Conservation (phyloP, 140 eudicot species). For the Cichorium intybus region DNA sequence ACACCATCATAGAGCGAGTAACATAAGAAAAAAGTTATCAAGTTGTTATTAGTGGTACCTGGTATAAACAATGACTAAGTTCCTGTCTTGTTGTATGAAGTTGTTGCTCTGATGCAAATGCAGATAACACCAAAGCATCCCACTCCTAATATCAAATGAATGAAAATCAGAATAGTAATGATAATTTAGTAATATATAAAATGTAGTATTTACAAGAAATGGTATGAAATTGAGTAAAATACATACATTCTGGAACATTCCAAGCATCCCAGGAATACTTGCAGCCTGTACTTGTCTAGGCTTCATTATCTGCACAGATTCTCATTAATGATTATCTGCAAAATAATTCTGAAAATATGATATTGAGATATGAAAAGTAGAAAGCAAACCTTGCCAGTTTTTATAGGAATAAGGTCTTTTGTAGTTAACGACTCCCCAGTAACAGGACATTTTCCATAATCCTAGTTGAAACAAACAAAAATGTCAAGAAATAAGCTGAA, state of each 20-base stretch:
- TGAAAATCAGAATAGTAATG: not conserved
- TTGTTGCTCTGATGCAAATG: conserved; percentile 78
- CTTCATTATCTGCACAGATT: conserved; percentile 76
- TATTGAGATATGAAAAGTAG: not conserved
- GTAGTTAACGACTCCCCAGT: conserved; percentile 68
- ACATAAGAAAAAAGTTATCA: too few species aligned
- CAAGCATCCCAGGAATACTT: too few species aligned
- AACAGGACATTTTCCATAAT: conserved; percentile 84
- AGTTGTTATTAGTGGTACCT: conserved; percentile 39
- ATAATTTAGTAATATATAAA: not conserved
- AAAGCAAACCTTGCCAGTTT: conserved; percentile 73
- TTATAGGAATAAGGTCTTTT: conserved; percentile 75
- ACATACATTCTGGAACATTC: conserved; percentile 92
- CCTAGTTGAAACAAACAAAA: conserved; percentile 40
- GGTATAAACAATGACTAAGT: conserved; percentile 78
- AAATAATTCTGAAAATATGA: not conserved
- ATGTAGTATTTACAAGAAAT: not conserved
- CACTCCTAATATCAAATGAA: conserved; percentile 53
- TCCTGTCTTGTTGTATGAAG: conserved; percentile 86
- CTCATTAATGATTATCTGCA: not conserved
- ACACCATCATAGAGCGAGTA: too few species aligned
- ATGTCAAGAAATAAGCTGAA: conserved; percentile 1
- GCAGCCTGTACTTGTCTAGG: conserved; percentile 95
- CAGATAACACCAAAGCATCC: conserved; percentile 79
- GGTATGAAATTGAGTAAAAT: not conserved